Evolutionary conservation across 192 early-diverging fungal species (phyloP).

Genomic region (Borealophlyctis nickersoniae): DNA sequence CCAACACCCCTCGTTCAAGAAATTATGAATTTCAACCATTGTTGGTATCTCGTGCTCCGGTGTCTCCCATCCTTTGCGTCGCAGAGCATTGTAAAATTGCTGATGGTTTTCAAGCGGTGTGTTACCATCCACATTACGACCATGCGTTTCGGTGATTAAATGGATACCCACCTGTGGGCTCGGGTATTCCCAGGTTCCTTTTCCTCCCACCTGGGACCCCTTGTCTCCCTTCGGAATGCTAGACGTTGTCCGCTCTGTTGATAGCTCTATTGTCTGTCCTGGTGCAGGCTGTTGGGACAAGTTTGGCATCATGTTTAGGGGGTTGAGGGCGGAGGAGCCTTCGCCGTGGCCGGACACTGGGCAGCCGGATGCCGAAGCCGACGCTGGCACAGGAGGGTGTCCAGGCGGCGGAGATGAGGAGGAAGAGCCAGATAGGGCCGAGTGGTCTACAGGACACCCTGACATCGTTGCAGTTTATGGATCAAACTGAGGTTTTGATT

Average conservation of each 20-base stretch:
- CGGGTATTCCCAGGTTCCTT: constrained; percentile 42
- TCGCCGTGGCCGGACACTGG: constrained; percentile 39
- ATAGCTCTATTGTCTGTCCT: constrained; percentile 67
- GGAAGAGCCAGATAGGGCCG: background rate
- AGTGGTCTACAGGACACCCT: background rate
- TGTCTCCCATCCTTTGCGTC: constrained; percentile 84
- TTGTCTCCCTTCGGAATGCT: constrained; percentile 73
- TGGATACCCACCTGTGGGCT: constrained; percentile 19
- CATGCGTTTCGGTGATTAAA: background rate
- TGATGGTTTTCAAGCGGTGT: constrained; percentile 18
- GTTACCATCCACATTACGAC: background rate
- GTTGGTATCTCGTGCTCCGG: constrained; percentile 74
- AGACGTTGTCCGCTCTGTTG: constrained; percentile 76
- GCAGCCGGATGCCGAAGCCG: constrained; percentile 31
- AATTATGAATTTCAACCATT: constrained; percentile 98
- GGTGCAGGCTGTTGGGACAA: constrained; percentile 64
- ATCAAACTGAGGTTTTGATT: no score
- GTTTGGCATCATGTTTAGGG: constrained; percentile 89
- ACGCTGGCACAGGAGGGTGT: constrained; percentile 1
- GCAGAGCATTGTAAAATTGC: constrained; percentile 95
- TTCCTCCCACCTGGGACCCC: constrained; percentile 23
- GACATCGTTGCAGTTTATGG: no score
- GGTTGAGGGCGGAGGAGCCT: constrained; percentile 53
- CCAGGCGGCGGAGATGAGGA: background rate
- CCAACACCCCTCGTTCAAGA: constrained; percentile 95